A percentile compares a stretch with the other conserved stretches of the same genome.
Evolutionary conservation across 1,139 yeast genomes (phyloP).

Genomic region (Candida sanyaensis): DNA sequence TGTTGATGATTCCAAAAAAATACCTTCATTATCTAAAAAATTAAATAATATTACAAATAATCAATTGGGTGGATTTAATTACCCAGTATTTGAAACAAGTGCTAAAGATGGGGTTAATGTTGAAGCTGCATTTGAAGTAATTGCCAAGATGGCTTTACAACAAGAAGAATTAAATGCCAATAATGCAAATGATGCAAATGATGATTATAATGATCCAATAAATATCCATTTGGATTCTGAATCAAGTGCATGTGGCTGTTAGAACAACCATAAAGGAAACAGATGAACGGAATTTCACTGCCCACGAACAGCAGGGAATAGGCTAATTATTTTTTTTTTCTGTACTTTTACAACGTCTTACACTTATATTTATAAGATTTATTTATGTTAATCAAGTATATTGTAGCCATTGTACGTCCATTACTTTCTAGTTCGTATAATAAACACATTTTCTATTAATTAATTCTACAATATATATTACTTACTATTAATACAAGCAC

Average conservation of each 20-base stretch:
- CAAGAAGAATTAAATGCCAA: slow-evolving; percentile 89
- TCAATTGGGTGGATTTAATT: slow-evolving; percentile 72
- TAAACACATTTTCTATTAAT: not conserved
- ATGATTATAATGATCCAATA: slow-evolving; percentile 92
- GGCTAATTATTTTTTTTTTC: not conserved
- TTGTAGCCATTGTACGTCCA: no score
- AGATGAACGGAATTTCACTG: no score
- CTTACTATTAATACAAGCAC: slow-evolving; percentile 29
- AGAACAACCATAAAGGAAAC: slow-evolving; percentile 5
- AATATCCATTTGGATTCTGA: slow-evolving; percentile 91
- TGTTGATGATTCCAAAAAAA: slow-evolving; percentile 87
- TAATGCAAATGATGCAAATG: slow-evolving; percentile 70
- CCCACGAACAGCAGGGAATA: no score
- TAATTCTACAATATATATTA: slow-evolving; percentile 1
- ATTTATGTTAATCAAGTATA: no score
- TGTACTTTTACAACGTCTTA: not conserved
- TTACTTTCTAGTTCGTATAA: not conserved
- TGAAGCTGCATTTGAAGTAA: slow-evolving; percentile 93
- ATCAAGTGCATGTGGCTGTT: slow-evolving; percentile 76
- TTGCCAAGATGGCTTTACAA: slow-evolving; percentile 91
- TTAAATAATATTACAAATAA: slow-evolving; percentile 81
- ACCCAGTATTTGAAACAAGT: slow-evolving; percentile 92
- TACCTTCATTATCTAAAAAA: slow-evolving; percentile 73
- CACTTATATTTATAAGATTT: no score
- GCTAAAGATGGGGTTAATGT: slow-evolving; percentile 95